Conservation (phyloP, 2,329 filamentous ascomycete genomes). For the Calonectria hawksworthii region DNA sequence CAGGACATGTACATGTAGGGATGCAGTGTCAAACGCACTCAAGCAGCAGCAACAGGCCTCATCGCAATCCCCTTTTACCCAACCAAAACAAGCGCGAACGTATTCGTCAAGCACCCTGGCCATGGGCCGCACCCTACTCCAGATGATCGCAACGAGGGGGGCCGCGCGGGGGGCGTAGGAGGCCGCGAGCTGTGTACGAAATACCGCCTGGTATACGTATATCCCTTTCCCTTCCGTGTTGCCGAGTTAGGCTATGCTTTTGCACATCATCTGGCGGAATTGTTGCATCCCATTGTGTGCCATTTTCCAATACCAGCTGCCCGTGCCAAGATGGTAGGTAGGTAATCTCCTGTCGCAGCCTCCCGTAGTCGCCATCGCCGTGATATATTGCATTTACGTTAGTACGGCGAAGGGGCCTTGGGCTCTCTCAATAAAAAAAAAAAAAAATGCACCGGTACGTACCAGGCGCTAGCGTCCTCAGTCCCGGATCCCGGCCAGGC, state of each 20-base stretch:
- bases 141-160: conserved; percentile 21
- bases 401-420: not conserved
- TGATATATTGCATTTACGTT: conserved; percentile 37
- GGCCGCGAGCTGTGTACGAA: not conserved
- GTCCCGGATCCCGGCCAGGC: conserved; percentile 17
- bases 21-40: not conserved
- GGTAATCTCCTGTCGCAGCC: conserved; percentile 8
- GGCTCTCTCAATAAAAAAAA: conserved; percentile 2
- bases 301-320: conserved; percentile 17
- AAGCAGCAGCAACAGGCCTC: conserved; percentile 6
- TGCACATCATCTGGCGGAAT: not conserved
- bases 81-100: conserved; percentile 4
- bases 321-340: not conserved
- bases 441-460: not conserved
- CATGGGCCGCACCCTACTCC: conserved; percentile 8
- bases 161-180: conserved; percentile 6
- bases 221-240: not conserved
- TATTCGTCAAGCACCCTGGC: conserved; percentile 7
- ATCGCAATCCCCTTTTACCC: not conserved
- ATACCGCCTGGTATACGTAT: conserved; percentile 1
- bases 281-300: conserved; percentile 6
- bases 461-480: not conserved
- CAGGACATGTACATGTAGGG: not conserved
- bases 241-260: not conserved
- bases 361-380: conserved; percentile 35